Percentiles rank a stretch among this genome's conserved stretches.
Evolutionary conservation across 768 basidiomycete genomes (phyloP).

Genomic region (Suillus occidentalis): DNA sequence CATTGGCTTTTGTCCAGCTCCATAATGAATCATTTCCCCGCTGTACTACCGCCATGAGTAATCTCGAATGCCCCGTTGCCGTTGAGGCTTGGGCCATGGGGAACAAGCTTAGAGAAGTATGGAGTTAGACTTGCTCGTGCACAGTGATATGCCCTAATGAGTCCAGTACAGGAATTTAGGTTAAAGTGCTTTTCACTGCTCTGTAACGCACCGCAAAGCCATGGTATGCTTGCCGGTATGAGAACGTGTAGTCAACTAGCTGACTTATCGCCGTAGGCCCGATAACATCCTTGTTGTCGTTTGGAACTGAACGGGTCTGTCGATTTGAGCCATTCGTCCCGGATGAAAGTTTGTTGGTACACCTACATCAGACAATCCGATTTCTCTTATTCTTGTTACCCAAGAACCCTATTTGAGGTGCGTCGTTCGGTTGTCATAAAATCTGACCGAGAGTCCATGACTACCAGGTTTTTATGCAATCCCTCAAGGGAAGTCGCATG

Average conservation of each 20-base stretch:
- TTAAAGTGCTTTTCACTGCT: too few species aligned
- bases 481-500: constrained; percentile 39
- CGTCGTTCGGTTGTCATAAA: too few species aligned
- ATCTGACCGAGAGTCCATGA: background rate
- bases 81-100: too few species aligned
- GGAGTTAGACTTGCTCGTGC: background rate
- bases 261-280: constrained; percentile 57
- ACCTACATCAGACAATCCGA: background rate
- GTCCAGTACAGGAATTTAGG: constrained; percentile 69
- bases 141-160: constrained; percentile 80
- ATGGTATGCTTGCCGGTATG: constrained; percentile 28
- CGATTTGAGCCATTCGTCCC: too few species aligned
- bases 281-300: background rate
- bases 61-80: too few species aligned
- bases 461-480: constrained; percentile 17
- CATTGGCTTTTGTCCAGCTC: too few species aligned
- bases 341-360: constrained; percentile 32
- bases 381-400: constrained; percentile 40
- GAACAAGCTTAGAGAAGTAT: too few species aligned
- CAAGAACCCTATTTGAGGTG: constrained; percentile 43
- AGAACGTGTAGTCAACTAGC: constrained; percentile 49
- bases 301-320: constrained; percentile 16
- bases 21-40: too few species aligned
- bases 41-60: too few species aligned
- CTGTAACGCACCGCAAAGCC: constrained; percentile 36